phyloP scores from a whole-genome alignment of 441 rosid genomes.

The Corymbia citriodora region DNA sequence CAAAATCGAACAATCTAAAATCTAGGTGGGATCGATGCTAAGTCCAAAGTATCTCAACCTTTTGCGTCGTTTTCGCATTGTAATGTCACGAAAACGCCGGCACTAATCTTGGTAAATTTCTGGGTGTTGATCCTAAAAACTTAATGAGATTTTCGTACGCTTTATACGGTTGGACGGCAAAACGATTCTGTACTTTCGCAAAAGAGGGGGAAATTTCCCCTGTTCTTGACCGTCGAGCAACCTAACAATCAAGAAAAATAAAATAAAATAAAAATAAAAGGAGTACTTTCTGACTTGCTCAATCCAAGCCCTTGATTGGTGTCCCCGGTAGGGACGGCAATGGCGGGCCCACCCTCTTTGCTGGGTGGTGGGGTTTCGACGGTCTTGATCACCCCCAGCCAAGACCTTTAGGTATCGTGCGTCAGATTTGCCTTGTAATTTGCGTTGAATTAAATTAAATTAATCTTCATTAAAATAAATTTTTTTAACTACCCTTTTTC shows the following conservation, averaged over 20 bases:
- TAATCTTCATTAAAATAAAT: neutral
- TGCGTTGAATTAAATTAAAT: neutral
- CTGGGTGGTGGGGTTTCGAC: neutral
- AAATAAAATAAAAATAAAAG: neutral
- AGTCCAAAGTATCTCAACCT: fast-evolving
- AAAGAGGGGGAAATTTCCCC: neutral
- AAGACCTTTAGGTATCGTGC: neutral
- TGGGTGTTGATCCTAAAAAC: neutral
- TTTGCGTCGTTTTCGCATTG: neutral
- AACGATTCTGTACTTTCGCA: neutral
- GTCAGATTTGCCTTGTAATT: neutral
- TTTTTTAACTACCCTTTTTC: neutral
- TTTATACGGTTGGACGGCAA: neutral
- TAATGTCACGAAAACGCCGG: neutral
- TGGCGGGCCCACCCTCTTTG: neutral
- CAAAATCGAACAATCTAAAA: neutral
- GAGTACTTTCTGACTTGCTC: neutral
- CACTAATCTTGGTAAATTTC: neutral
- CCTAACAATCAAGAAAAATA: neutral
- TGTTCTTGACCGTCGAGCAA: neutral
- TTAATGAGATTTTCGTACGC: neutral
- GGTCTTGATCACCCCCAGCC: neutral
- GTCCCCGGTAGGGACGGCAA: neutral
- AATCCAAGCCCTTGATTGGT: neutral
- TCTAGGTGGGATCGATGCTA: neutral